Base-by-base conservation (phyloP, 202 grass and related monocot species). In the Sporobolus alterniflorus region DNA sequence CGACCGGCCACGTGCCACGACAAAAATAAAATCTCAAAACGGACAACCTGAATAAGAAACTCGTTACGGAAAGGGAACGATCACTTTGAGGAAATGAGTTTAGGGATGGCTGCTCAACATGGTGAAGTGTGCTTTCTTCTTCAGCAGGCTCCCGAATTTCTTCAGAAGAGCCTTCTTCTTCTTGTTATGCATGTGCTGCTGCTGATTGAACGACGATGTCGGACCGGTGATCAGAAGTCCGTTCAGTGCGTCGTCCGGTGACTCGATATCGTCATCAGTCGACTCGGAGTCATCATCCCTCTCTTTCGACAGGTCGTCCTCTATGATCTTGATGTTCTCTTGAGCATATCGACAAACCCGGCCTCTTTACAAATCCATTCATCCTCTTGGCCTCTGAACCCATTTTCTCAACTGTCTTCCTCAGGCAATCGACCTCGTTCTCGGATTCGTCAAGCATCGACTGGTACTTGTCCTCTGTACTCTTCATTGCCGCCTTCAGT, bases 81-180 rank as follows among this genome's bases (percentile, higher is more conserved):
- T 40, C 0, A 29, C 29, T 67, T 17, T 1, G 1, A 33, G 21
- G 7, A 59, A 65, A 20, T 31, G 2, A 11, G 12, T 9, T 36
- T 11, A 59, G 7, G 50, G 50, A 24, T 83, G 92, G 60, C 49
- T 91, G 46, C 56, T 91, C 71, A 92, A 48, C 82, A 90, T 90
- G 70, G 80, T 88, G 88, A 82, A 86, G 71, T 95, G 87, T 72
- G 85, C 78, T 90, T 93, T 98, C 87, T 98, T 98, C 85, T 87
- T 98, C 56, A 98, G 89, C 6, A 98, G 77, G 88, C 81, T 98
- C 67, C 96, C 91, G 41, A 98, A 95, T 74, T 95, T 98, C 73
- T 82, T 94, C 51, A 95, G 91, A 75, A 98, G 72, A 46, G 92
- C 86, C 89, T 84, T 90, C 89, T 98, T 98, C 75, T 94, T 98